These are phyloP conservation scores for Monascus ruber DNA, from an alignment of 2,329 filamentous ascomycete genomes.

Conservation along the genomic window DNA sequence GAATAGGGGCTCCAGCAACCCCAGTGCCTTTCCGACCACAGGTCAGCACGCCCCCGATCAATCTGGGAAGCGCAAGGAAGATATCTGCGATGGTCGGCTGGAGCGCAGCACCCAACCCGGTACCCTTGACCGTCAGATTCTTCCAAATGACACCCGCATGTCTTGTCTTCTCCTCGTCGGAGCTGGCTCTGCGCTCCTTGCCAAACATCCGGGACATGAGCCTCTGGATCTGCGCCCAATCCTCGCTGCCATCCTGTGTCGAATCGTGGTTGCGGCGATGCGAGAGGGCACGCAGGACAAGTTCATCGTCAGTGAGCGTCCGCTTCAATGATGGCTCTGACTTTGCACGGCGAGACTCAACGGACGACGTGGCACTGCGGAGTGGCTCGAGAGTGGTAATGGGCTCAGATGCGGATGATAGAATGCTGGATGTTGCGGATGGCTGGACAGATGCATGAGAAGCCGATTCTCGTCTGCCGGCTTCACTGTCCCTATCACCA, in stretches of 20 bases:
- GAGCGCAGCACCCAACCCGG: constrained; percentile 53
- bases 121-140: constrained; percentile 57
- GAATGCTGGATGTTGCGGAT: not conserved
- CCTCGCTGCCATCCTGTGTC: constrained; percentile 12
- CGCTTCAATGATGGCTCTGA: not conserved
- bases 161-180: constrained; percentile 57
- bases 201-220: constrained; percentile 64
- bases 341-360: not conserved
- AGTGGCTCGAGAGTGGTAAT: constrained; percentile 4
- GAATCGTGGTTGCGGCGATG: constrained; percentile 14
- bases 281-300: constrained; percentile 14
- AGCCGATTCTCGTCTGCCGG: not conserved
- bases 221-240: constrained; percentile 21
- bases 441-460: not conserved
- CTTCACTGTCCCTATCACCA: not conserved
- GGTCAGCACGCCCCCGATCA: constrained; percentile 35
- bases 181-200: constrained; percentile 49
- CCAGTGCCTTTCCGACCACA: constrained; percentile 18
- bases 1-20: constrained; percentile 38
- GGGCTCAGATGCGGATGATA: not conserved
- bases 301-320: constrained; percentile 7
- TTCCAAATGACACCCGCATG: constrained; percentile 62
- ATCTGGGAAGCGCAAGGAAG: constrained; percentile 40
- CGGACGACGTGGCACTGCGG: constrained; percentile 3
- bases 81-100: constrained; percentile 47